phyloP scores from a whole-genome alignment of 176 grass and related monocot species.

The Hordeum marinum region DNA sequence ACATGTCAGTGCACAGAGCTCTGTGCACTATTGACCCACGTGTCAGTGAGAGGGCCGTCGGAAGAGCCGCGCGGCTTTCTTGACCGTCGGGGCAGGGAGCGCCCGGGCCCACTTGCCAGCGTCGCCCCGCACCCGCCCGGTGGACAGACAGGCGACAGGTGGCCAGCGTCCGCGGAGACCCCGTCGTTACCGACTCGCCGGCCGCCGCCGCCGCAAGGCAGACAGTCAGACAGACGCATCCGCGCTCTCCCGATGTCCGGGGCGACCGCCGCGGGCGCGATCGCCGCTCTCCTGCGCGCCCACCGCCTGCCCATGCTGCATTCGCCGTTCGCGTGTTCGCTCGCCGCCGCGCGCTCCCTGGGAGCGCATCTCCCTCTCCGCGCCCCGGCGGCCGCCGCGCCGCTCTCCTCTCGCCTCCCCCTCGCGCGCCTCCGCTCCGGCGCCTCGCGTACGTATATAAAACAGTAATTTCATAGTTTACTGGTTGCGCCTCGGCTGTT shows the following conservation, averaged over 20 bases:
- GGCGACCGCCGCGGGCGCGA: constrained; percentile 4
- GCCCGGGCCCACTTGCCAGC: not conserved
- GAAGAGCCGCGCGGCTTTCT: not conserved
- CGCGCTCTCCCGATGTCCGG: constrained; percentile 9
- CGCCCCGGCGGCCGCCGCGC: not conserved
- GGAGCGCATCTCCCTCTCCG: not conserved
- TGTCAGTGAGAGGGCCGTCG: not conserved
- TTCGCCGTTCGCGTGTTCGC: not conserved
- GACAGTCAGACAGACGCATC: not conserved
- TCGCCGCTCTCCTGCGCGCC: constrained; percentile 14
- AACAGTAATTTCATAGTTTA: too few species aligned
- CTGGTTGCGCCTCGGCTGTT: constrained; percentile 1
- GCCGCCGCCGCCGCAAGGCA: not conserved
- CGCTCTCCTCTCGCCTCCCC: not conserved
- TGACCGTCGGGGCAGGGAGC: not conserved
- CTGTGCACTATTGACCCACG: accelerated
- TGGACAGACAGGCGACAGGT: constrained; percentile 6
- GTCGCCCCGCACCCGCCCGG: not conserved
- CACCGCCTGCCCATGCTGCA: constrained; percentile 1
- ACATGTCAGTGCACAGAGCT: not conserved
- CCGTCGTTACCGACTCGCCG: not conserved
- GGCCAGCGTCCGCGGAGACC: not conserved
- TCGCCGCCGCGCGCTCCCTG: not conserved
- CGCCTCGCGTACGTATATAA: not conserved
- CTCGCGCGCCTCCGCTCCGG: constrained; percentile 16